These are phyloP conservation scores for Talaromyces sp. DNA, from an alignment of 2,329 filamentous ascomycete genomes.

Conservation along the genomic window DNA sequence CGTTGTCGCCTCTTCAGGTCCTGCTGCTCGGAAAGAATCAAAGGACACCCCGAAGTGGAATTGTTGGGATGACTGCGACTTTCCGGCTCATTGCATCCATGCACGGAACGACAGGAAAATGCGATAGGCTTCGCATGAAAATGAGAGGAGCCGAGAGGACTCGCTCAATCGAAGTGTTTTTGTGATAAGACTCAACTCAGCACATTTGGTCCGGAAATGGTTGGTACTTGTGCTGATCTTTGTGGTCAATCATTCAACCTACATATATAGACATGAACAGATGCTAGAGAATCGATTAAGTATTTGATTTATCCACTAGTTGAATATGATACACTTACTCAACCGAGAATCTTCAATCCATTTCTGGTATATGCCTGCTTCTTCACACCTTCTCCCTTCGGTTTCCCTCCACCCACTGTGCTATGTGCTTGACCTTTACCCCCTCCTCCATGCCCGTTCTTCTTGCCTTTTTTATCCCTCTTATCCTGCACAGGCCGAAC, in stretches of 20 bases:
- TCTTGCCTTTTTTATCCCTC: constrained; percentile 55
- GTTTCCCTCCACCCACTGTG: constrained; percentile 39
- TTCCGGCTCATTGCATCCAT: constrained; percentile 15
- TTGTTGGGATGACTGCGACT: constrained; percentile 18
- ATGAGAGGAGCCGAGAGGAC: neutral
- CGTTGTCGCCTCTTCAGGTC: neutral
- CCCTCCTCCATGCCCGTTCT: constrained; percentile 27
- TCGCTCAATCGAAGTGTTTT: neutral
- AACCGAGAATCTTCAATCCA: constrained; percentile 44
- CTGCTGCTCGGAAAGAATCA: neutral
- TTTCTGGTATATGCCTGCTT: constrained; percentile 46
- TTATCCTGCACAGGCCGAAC: constrained; percentile 72
- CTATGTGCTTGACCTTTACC: constrained; percentile 19
- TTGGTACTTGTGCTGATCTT: neutral
- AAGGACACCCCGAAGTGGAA: neutral
- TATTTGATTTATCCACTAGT: neutral
- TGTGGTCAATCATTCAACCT: neutral
- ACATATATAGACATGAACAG: constrained; percentile 3
- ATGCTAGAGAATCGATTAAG: constrained; percentile 1
- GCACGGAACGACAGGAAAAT: neutral
- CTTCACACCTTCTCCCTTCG: constrained; percentile 44
- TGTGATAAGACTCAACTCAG: neutral
- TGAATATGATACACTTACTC: constrained; percentile 20
- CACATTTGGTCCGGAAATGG: neutral
- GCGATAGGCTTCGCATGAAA: neutral